These are phyloP conservation scores for Thozetella sp. DNA, from an alignment of 495 filamentous ascomycete genomes.

Conservation along the genomic window DNA sequence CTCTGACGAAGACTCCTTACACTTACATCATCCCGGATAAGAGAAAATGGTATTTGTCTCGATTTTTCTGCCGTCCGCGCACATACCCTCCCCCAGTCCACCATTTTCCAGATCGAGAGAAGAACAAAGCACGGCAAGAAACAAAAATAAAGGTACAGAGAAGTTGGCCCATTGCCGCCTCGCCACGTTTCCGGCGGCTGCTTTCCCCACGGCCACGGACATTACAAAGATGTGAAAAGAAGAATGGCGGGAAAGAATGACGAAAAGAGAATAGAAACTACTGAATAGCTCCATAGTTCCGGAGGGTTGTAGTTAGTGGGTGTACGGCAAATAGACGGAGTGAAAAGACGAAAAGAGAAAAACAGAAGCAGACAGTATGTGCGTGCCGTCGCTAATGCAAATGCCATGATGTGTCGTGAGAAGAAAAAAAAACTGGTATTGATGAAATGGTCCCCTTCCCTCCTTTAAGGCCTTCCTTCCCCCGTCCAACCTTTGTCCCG, in stretches of 20 bases:
- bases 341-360: constrained; percentile 27
- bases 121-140: too few species aligned
- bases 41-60: background rate
- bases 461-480: background rate
- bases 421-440: constrained; percentile 3
- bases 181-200: background rate
- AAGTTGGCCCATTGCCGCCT: background rate
- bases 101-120: too few species aligned
- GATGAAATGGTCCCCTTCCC: constrained; percentile 6
- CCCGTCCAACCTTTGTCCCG: too few species aligned
- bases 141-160: background rate
- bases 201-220: background rate
- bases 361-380: constrained; percentile 12
- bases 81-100: too few species aligned
- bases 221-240: background rate
- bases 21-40: background rate
- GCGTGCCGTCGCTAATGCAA: constrained; percentile 6
- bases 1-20: background rate
- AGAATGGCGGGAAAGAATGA: background rate
- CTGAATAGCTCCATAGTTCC: background rate
- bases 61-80: too few species aligned
- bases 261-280: background rate
- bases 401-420: constrained; percentile 15
- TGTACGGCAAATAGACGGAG: constrained; percentile 46
- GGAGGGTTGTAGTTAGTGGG: too few species aligned